These are phyloP conservation scores for Trametes polyzona DNA, from an alignment of 1,284 basidiomycete genomes.

Conservation along the genomic window DNA sequence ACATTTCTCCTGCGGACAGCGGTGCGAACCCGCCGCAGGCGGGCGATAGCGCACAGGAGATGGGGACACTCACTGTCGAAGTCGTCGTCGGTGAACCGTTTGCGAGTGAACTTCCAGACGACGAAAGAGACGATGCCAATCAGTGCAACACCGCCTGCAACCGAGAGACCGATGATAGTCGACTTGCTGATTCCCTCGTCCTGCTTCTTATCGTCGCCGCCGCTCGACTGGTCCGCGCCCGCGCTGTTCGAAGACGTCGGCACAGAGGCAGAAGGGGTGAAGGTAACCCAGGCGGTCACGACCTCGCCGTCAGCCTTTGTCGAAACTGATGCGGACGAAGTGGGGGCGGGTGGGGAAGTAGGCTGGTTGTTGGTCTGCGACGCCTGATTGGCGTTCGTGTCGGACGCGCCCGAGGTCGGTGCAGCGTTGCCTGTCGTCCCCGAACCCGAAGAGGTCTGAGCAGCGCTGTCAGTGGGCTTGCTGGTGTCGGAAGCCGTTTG, in stretches of 20 bases:
- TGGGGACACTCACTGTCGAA: constrained; percentile 66
- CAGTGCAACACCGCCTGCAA: constrained; percentile 74
- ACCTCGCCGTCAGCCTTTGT: constrained; percentile 31
- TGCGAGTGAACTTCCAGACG: constrained; percentile 82
- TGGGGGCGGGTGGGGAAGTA: constrained; percentile 24
- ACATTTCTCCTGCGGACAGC: not conserved
- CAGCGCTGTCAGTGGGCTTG: too few species aligned
- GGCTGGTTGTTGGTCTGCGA: not conserved
- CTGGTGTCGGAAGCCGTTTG: not conserved
- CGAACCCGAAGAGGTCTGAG: too few species aligned
- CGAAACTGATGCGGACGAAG: constrained; percentile 20
- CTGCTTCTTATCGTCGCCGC: not conserved
- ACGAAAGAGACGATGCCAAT: constrained; percentile 73
- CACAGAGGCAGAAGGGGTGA: constrained; percentile 21
- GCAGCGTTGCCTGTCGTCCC: not conserved
- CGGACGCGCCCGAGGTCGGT: not conserved
- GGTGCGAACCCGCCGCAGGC: not conserved
- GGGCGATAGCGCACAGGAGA: constrained; percentile 1
- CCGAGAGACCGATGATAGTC: constrained; percentile 77
- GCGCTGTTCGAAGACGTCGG: constrained; percentile 17
- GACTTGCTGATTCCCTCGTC: constrained; percentile 55
- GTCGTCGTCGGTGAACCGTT: constrained; percentile 67
- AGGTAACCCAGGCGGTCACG: constrained; percentile 24
- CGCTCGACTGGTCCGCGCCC: constrained; percentile 12
- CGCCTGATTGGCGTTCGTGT: not conserved